Evolutionary conservation across 2,329 filamentous ascomycete genomes (phyloP).

Genomic region (Plenodomus lindquistii): DNA sequence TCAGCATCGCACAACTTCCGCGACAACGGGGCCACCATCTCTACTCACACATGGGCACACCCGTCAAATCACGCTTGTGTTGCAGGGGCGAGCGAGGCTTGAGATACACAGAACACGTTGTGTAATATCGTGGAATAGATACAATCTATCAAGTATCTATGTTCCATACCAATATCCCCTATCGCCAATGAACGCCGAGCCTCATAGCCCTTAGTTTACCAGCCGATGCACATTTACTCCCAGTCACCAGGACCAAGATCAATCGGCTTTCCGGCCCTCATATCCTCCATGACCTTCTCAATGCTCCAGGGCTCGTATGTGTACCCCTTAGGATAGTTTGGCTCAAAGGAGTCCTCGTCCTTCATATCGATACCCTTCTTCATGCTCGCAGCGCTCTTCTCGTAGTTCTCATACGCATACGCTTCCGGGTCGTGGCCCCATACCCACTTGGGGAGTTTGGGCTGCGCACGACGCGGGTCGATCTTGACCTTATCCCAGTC

Average conservation of each 20-base stretch:
- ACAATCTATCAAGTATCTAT: neutral
- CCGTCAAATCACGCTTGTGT: no score
- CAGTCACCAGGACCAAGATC: slow-evolving; percentile 43
- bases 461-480: slow-evolving; percentile 49
- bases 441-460: slow-evolving; percentile 53
- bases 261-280: slow-evolving; percentile 39
- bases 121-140: no score
- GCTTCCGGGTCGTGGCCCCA: slow-evolving; percentile 52
- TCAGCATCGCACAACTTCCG: no score
- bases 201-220: no score
- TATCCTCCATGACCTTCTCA: slow-evolving; percentile 48
- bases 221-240: slow-evolving; percentile 28
- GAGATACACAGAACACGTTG: no score
- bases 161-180: neutral
- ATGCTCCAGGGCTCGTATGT: slow-evolving; percentile 49
- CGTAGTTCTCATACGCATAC: slow-evolving; percentile 51
- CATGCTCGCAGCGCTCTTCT: slow-evolving; percentile 47
- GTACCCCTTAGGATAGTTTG: slow-evolving; percentile 52
- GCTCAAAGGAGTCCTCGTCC: slow-evolving; percentile 47
- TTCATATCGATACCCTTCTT: slow-evolving; percentile 49
- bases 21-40: no score
- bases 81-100: no score
- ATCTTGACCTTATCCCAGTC: slow-evolving; percentile 55
- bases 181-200: no score
- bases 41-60: no score